Base-by-base conservation (phyloP, 108 stramenopile genomes). In the Aurantiochytrium sp. region DNA sequence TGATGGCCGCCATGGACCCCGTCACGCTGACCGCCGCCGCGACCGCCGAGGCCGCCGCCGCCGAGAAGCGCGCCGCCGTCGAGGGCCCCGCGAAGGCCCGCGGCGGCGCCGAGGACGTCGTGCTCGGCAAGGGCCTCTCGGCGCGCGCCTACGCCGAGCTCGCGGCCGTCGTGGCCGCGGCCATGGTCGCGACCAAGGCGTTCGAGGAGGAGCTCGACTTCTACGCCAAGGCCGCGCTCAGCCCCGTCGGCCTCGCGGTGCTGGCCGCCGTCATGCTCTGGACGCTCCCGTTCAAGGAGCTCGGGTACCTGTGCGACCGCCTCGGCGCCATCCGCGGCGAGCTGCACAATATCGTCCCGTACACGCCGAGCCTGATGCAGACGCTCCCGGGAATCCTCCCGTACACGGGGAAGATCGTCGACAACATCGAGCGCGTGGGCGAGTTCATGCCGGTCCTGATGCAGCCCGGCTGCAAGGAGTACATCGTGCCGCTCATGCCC, bases 401-500 rank as follows among this genome's bases (percentile, higher is more conserved):
- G 30, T 81, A 48, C 73, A 81, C 73, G 24, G 42, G 30, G 0
- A 81, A 81, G 73, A 42, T 81, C n/a, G 45, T 81, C 17, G 73
- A 41, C 39, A 81, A 81, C 45, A 81, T 81, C 73, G 73, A 81
- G 45, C 73, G 45, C 42, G 73, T 81, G 10, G 73, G 73, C 27
- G 42, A 12, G 8, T 81, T 81, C 73, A 81, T 81, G 42, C 73
- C 73, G 6, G 39, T 81, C 30, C 15, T 41, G n/a, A 81, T 81
- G 73, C 73, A 81, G 24, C 73, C 73, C 3, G 73, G 73, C 2
- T 81, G 73, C 73, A 81, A 81, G 73, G 73, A 81, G 45, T 81
- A 81, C 45, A 42, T 81, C 10, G 3, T 81, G 2, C 73, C 73
- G 10, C 73, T 81, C 45, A 81, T 81, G 73, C 73, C 73, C n/a